Evolutionary conservation across 129 eudicot species (phyloP).

Genomic region (Flaveria trinervia): DNA sequence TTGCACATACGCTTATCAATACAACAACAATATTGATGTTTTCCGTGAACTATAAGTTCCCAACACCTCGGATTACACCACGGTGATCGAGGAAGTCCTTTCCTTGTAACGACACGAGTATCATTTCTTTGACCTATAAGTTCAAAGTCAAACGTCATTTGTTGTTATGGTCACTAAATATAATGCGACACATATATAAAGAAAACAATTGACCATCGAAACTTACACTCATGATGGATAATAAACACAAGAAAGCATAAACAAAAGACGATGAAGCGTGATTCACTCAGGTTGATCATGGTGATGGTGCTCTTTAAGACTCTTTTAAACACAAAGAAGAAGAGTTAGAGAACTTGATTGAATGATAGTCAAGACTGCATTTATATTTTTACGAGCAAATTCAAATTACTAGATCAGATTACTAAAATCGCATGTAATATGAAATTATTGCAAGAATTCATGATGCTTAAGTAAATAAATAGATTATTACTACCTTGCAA

Average conservation of each 20-base stretch:
- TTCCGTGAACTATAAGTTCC: not conserved
- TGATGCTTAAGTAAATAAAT: not conserved
- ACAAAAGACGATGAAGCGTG: not conserved
- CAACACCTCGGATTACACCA: not conserved
- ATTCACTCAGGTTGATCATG: not conserved
- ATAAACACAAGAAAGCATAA: not conserved
- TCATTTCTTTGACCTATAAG: not conserved
- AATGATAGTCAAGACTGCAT: not conserved
- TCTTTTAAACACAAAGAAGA: not conserved
- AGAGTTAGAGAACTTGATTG: not conserved
- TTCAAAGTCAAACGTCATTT: too few relatives aligned
- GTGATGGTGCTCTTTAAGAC: not conserved
- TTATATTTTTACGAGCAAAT: not conserved
- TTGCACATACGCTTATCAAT: not conserved
- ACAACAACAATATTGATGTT: constrained; percentile 7
- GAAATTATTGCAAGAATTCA: not conserved
- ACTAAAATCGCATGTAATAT: not conserved
- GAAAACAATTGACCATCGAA: not conserved
- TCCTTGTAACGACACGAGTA: not conserved
- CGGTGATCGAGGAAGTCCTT: not conserved
- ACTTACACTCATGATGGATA: not conserved
- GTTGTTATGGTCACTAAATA: not conserved
- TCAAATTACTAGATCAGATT: not conserved
- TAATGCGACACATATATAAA: not conserved
- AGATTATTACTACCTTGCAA: too few relatives aligned